Conservation (phyloP, 768 basidiomycete species). For the Russula virescens region DNA sequence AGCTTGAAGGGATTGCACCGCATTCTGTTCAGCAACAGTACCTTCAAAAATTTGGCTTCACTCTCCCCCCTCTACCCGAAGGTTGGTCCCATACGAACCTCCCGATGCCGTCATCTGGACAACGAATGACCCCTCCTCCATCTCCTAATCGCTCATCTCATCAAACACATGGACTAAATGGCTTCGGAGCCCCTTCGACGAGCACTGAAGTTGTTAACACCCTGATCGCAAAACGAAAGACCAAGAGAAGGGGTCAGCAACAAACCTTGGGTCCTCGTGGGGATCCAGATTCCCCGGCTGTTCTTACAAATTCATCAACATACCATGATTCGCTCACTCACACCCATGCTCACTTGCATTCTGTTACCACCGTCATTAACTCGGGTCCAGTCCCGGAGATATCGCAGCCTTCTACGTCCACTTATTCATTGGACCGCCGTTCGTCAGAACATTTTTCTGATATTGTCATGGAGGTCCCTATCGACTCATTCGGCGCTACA, state of each 20-base stretch:
- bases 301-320: conserved; percentile 3
- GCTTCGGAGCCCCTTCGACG: conserved; percentile 35
- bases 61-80: conserved; percentile 57
- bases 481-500: no score
- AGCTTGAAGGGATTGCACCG: conserved; percentile 76
- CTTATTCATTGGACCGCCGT: conserved; percentile 28
- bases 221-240: conserved; percentile 66
- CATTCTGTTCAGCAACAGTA: conserved; percentile 71
- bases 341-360: neutral
- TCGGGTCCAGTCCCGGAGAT: conserved; percentile 1
- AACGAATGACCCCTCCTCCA: conserved; percentile 43
- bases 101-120: conserved; percentile 19
- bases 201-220: conserved; percentile 49
- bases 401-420: neutral
- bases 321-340: neutral
- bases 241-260: conserved; percentile 47
- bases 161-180: conserved; percentile 35
- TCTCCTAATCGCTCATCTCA: conserved; percentile 37
- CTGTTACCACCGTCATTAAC: neutral
- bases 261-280: conserved; percentile 32
- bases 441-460: neutral
- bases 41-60: conserved; percentile 75
- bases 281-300: conserved; percentile 22
- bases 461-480: no score
- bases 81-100: conserved; percentile 54